These are phyloP conservation scores for Bimuria novae-zelandiae DNA, from an alignment of 2,329 filamentous ascomycete species.

Conservation along the genomic window DNA sequence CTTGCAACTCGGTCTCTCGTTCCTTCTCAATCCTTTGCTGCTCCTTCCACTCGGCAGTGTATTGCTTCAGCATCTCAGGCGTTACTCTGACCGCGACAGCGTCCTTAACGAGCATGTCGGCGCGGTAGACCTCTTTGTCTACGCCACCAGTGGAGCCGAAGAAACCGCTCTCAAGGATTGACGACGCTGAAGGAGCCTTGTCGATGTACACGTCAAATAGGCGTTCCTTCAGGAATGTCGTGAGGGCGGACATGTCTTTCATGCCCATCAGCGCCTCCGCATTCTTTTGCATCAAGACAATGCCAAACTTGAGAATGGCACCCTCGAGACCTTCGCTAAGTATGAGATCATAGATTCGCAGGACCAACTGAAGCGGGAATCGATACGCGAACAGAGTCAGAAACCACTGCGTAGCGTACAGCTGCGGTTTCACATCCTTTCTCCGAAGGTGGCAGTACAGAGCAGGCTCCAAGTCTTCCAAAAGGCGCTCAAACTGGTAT, in stretches of 20 bases:
- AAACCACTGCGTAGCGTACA: constrained; percentile 99
- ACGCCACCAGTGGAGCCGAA: constrained; percentile 89
- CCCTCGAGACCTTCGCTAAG: constrained; percentile 86
- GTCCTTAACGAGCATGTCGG: constrained; percentile 90
- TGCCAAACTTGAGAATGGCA: constrained; percentile 91
- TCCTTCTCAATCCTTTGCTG: constrained; percentile 82
- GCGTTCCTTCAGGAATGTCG: constrained; percentile 88
- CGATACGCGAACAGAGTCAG: constrained; percentile 97
- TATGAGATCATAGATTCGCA: constrained; percentile 95
- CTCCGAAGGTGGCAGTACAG: constrained; percentile 93
- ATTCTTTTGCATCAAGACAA: constrained; percentile 97
- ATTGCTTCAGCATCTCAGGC: constrained; percentile 77
- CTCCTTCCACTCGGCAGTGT: constrained; percentile 90
- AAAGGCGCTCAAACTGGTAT: constrained; percentile 90
- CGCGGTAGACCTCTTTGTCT: constrained; percentile 95
- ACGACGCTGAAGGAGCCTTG: constrained; percentile 86
- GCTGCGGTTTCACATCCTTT: constrained; percentile 82
- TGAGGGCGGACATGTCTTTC: constrained; percentile 89
- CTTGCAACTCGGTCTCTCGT: constrained; percentile 78
- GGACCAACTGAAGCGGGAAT: constrained; percentile 92
- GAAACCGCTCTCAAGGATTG: constrained; percentile 93
- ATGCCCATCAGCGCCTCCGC: constrained; percentile 75
- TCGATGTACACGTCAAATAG: constrained; percentile 98
- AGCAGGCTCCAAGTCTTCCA: constrained; percentile 93
- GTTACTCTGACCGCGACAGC: constrained; percentile 87